Evolutionary conservation across 1,284 basidiomycete species (phyloP), one percentile per base, ranked within the genome.

Genomic region (Pyrrhoderma lamaoense): DNA sequence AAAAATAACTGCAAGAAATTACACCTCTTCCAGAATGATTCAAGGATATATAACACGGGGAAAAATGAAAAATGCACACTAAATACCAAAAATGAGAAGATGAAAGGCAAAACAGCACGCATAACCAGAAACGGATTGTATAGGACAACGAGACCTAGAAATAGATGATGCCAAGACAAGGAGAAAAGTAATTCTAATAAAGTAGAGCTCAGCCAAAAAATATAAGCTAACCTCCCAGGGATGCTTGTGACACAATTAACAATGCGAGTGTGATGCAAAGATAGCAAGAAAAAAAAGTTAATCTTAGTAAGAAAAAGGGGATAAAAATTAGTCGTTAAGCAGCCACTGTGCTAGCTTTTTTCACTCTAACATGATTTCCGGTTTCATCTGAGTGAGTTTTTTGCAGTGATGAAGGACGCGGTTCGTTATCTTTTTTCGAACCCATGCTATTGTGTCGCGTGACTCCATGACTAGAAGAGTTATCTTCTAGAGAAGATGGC

Each of bases 341-440:
- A 14, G 42, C 42, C 3, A 19, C 21, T 19, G 14, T 7, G 11
- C 22, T 14, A 2, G 22, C 45, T 34, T 38, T 21, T 4, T 18
- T 22, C 31, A 45, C 22, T 22, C 49, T 42, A 9, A 37, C 31
- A 8, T 51, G 42, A 13, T 21, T 38, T 27, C 47, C 42, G 2
- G 42, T 50, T 31, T 54, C 42, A 27, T 49, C 52, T 4, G 52
- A 54, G 31, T 54, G 52, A 8, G 52, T 54, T 25, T 49, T 49
- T 21, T 49, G 47, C 34, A 39, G 35, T n/a, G 37, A 16, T 3
- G 34, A 14, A 27, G 47, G 45, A n/a, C 45, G 18, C n/a, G 35
- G 45, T n/a, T 39, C 22, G 34, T 34, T 34, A 11, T 47, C 51
- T 31, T 31, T 31, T 31, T 31, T 31, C 21, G 38, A 16, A 22